Evolutionary conservation across 768 basidiomycete genomes (phyloP), one percentile per base, ranked within the genome.

Genomic region (Tephrocybe sp.): DNA sequence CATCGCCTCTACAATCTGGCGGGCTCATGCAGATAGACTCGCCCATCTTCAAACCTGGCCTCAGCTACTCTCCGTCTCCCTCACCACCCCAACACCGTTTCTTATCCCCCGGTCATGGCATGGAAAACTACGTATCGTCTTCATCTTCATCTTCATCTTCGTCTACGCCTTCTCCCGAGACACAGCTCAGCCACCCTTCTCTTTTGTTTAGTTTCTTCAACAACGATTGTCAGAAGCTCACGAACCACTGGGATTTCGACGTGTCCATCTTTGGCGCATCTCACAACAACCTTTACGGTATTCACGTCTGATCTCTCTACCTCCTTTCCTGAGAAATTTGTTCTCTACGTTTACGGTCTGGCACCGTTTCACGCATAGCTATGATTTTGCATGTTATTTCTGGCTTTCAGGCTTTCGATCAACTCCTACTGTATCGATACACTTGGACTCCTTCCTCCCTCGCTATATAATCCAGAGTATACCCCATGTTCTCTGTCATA

Each of bases 41-140:
- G 30, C 45, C 56, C 6, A 33, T 45, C 3, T 43, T 34, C 14
- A 48, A 48, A 11, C 55, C 56, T 16, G 48, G 48, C 22, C 48
- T 57, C 35, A 53, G 49, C 45, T 26, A 50, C 35, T 57, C 56
- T 35, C 48, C 56, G 33, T 56, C 55, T 32, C 55, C 55, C 6
- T 38, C 52, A 12, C 52, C 38, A 4, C 23, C 35, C 12, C 40
- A 39, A 9, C 44, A 48, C 12, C 32, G 9, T 17, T 40, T 53
- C 32, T 41, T 52, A 30, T 31, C 36, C 33, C 39, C 43, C 3
- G 42, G 23, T 5, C 20, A 36, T 19, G 39, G 39, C 8, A 34
- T 48, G 36, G 23, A n/a, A 17, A 44, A 17, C 3, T 49, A 48
- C 32, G 34, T 14, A 7, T 39, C 39, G 2, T 44, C 38, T 6